These are phyloP conservation scores for Obelidium mucronatum DNA, from an alignment of 192 early-diverging fungal species.

Conservation along the genomic window DNA sequence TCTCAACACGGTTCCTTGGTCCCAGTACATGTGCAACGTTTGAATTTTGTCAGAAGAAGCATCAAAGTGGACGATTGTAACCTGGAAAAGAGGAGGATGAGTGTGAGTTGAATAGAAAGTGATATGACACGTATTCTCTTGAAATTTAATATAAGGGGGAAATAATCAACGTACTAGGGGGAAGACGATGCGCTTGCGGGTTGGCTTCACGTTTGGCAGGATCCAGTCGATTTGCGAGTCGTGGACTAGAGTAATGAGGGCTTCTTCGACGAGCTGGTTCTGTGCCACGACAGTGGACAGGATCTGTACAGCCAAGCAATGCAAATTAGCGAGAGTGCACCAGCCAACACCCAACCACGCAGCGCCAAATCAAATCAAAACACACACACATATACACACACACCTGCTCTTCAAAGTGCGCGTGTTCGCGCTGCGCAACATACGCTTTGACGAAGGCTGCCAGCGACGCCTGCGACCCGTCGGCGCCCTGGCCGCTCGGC, in stretches of 20 bases:
- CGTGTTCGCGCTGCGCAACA: constrained; percentile 13
- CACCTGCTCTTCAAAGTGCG: constrained; percentile 27
- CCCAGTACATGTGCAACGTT: constrained; percentile 57
- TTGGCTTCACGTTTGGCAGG: constrained; percentile 58
- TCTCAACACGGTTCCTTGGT: constrained; percentile 58
- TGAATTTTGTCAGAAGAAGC: constrained; percentile 36
- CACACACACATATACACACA: no score
- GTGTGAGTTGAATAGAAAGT: no score
- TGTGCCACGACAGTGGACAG: constrained; percentile 10
- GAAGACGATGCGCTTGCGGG: constrained; percentile 42
- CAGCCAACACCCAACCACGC: no score
- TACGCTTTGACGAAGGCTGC: constrained; percentile 20
- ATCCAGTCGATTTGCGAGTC: constrained; percentile 52
- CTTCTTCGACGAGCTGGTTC: constrained; percentile 49
- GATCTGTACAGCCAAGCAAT: not conserved
- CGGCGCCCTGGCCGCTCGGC: constrained; percentile 31
- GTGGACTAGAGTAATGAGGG: constrained; percentile 52
- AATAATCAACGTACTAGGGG: constrained; percentile 33
- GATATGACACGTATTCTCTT: not conserved
- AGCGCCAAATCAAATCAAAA: no score
- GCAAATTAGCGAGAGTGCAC: no score
- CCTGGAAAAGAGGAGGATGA: constrained; percentile 24
- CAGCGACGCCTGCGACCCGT: constrained; percentile 28
- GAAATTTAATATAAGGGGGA: constrained; percentile 6
- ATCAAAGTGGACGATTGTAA: constrained; percentile 43